Base-by-base conservation (phyloP, 169 alveolate genomes). In the Plasmodium berghei region DNA sequence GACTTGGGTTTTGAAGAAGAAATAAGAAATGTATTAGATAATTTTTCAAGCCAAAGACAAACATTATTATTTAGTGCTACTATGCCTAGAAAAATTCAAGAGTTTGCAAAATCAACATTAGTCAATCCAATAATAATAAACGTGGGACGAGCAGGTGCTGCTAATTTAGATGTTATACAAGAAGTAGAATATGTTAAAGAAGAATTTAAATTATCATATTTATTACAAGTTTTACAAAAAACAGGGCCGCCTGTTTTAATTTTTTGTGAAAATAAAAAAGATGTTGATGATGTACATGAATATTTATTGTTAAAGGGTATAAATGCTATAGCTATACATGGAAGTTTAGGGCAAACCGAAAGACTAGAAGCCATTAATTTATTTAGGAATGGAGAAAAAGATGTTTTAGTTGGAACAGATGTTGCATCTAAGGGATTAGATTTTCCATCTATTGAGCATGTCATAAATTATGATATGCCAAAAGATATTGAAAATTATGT, bases 401-500 rank as follows among this genome's bases (percentile, higher is more conserved):
- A 96, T 73, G 97, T 97, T 56, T 85, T 97, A 28, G 95, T 97
- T 10, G 99, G 98, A 62, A 96, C 99, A 6, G 99, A 98, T 88
- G 99, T 98, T 28, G 99, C 99, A 4, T 96, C 99, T 58, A 97
- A 98, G 94, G 99, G 99, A 24, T 92, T 98, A 54, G 99, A 99
- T 94, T 98, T 99, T 77, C 99, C 99, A 14, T 97, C 96, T 42
- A 96, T 99, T 61, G 97, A 95, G 83, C 99, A 96, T 87, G 99
- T 99, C 24, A 97, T 99, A 87, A 99, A 99, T 96, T 99, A 95
- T 90, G 99, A 99, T 93, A 95, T 98, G 98, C 99, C 99, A 22
- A 96, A 95, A 88, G 98, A 97, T 77, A 97, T 98, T 74, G 99
- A 98, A 87, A 97, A 97, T 87, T 98, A 98, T 92, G 98, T 98